A percentile compares a stretch with the other conserved stretches of the same genome.
These are phyloP conservation scores for Rhodotorula taiwanensis DNA, from an alignment of 768 basidiomycete species.

Conservation along the genomic window DNA sequence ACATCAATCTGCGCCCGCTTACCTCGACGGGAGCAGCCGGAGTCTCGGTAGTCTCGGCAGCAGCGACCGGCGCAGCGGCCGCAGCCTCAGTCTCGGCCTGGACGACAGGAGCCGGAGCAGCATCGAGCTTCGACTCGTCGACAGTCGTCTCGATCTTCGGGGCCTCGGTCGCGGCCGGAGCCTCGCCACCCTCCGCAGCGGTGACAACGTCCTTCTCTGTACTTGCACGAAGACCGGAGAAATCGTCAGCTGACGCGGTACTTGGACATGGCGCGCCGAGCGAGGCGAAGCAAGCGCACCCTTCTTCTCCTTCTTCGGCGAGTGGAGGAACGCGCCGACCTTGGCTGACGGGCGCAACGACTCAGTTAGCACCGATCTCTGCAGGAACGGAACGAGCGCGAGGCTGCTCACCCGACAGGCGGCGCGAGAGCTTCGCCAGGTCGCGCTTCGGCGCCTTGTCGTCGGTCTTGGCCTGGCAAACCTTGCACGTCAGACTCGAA, in stretches of 20 bases:
- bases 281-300: too few species aligned
- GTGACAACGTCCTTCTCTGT: constrained; percentile 26
- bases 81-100: background rate
- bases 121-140: constrained; percentile 11
- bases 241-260: background rate
- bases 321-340: constrained; percentile 21
- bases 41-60: too few species aligned
- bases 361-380: too few species aligned
- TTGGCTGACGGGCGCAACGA: constrained; percentile 15
- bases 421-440: constrained; percentile 24
- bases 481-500: too few species aligned
- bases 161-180: constrained; percentile 1
- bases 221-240: background rate
- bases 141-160: constrained; percentile 19
- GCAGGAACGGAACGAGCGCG: too few species aligned
- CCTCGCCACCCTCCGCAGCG: background rate
- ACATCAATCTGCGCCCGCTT: too few species aligned
- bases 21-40: too few species aligned
- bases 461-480: constrained; percentile 20
- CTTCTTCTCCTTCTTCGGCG: constrained; percentile 35
- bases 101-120: background rate
- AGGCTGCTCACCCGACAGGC: constrained; percentile 3
- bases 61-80: background rate
- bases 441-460: constrained; percentile 28
- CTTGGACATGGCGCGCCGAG: background rate